phyloP scores from a whole-genome alignment of 306 rosid genomes.

The Sicyos baderoa region DNA sequence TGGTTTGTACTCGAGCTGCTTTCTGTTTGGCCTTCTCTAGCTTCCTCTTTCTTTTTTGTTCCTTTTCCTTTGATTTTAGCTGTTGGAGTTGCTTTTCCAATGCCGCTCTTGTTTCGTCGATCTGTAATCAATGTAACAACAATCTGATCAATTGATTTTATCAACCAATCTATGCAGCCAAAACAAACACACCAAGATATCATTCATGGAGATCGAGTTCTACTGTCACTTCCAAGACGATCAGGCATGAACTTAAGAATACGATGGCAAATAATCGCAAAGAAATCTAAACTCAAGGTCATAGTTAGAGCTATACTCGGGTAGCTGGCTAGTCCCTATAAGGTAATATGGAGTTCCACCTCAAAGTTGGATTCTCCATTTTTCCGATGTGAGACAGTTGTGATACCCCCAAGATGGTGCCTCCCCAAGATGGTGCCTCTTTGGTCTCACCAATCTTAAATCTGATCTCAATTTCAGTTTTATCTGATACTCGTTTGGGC shows the following conservation, averaged over 20 bases:
- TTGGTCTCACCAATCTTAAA: no score
- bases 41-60: conserved; percentile 48
- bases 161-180: background rate
- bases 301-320: no score
- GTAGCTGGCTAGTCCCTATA: no score
- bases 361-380: no score
- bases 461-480: no score
- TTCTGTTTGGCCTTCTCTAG: conserved; percentile 47
- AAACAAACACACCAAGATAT: background rate
- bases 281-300: background rate
- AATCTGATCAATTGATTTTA: background rate
- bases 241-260: background rate
- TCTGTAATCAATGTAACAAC: background rate
- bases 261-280: background rate
- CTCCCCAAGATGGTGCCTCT: no score
- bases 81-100: conserved; percentile 43
- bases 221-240: background rate
- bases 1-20: conserved; percentile 32
- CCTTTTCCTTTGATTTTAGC: conserved; percentile 47
- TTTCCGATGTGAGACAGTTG: no score
- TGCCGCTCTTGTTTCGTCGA: conserved; percentile 45
- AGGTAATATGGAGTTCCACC: no score
- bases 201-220: background rate
- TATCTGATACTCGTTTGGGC: no score
- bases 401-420: no score